phyloP scores from a whole-genome alignment of 225 moss, liverwort and hornwort species.

The Pseudoscleropodium purum region DNA sequence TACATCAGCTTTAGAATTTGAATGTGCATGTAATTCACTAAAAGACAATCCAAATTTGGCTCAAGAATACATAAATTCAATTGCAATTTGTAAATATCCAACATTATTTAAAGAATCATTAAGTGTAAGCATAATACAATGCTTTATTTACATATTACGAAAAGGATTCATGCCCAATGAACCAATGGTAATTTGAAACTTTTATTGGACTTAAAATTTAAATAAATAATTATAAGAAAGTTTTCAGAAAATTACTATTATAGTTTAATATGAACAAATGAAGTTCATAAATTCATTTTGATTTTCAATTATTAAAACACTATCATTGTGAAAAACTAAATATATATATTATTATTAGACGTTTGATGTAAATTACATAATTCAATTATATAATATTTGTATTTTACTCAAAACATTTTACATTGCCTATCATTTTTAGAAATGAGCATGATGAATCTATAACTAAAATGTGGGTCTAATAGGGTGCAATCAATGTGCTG shows the following conservation, averaged over 20 bases:
- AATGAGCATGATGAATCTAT: neutral
- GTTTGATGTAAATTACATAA: neutral
- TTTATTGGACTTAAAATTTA: too few relatives aligned
- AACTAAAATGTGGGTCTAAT: neutral
- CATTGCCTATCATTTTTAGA: neutral
- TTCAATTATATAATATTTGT: too few relatives aligned
- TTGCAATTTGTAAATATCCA: slow-evolving; percentile 8
- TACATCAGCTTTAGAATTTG: slow-evolving; percentile 15
- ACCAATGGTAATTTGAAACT: neutral
- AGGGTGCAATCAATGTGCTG: slow-evolving; percentile 8
- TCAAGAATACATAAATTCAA: slow-evolving; percentile 2
- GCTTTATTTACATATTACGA: slow-evolving; percentile 4
- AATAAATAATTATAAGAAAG: too few relatives aligned
- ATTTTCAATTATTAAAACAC: too few relatives aligned
- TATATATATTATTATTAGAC: accelerated
- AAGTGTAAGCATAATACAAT: slow-evolving; percentile 14
- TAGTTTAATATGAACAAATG: neutral
- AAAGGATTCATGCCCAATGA: slow-evolving; percentile 37
- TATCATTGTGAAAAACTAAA: neutral
- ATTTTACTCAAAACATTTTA: neutral
- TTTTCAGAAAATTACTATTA: too few relatives aligned
- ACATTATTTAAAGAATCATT: slow-evolving; percentile 30
- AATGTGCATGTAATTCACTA: slow-evolving; percentile 3
- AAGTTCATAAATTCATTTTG: neutral
- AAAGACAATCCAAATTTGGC: neutral